These are phyloP conservation scores for Cyclotella kingstonii DNA, from an alignment of 108 stramenopile genomes.

Conservation along the genomic window DNA sequence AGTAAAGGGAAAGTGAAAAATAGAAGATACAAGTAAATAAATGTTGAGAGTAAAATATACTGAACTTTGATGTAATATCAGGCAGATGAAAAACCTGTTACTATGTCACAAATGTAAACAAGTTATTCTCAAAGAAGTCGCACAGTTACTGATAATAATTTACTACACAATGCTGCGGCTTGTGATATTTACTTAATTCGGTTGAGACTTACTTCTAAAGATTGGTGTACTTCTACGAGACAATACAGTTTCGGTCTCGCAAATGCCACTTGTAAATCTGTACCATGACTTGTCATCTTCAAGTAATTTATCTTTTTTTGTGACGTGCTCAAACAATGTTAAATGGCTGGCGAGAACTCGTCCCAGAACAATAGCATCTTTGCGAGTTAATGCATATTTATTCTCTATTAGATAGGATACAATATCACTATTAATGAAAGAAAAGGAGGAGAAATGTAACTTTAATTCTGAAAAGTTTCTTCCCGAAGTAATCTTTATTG, in stretches of 20 bases:
- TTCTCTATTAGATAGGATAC: conserved; percentile 52
- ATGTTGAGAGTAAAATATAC: conserved; percentile 6
- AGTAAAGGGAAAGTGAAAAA: conserved; percentile 6
- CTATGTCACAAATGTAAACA: too few species aligned
- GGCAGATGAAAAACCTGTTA: too few species aligned
- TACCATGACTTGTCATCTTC: conserved; percentile 57
- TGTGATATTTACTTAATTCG: neutral
- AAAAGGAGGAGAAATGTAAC: neutral
- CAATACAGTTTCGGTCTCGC: neutral
- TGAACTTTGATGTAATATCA: neutral
- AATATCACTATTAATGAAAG: conserved; percentile 12
- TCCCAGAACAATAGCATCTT: conserved; percentile 64
- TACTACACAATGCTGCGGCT: too few species aligned
- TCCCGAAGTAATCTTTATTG: neutral
- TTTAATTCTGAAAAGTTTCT: neutral
- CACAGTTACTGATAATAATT: too few species aligned
- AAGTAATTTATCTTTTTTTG: conserved; percentile 37
- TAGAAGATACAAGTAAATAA: conserved; percentile 2
- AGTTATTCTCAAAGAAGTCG: too few species aligned
- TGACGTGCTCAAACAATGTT: conserved; percentile 51
- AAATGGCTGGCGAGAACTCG: conserved; percentile 36
- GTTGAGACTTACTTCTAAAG: neutral
- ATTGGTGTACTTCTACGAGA: neutral
- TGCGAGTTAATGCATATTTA: conserved; percentile 36
- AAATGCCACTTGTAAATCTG: conserved; percentile 30